These are phyloP conservation scores for Galerina marginata DNA, from an alignment of 768 basidiomycete species.

Conservation along the genomic window DNA sequence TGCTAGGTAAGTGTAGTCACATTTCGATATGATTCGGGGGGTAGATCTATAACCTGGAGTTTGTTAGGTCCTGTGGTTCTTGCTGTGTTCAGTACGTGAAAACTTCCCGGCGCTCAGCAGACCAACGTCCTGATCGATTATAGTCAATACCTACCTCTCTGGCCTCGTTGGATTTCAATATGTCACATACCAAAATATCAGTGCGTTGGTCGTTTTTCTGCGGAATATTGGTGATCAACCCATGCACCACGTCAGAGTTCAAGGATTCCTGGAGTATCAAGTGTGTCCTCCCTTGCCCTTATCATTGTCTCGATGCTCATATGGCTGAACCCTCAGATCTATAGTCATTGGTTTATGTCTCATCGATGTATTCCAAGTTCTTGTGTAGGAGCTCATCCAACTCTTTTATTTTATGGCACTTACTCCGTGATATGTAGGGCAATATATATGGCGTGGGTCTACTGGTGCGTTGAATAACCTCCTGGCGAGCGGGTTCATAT, in stretches of 20 bases:
- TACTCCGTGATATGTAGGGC: constrained; percentile 14
- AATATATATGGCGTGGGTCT: constrained; percentile 32
- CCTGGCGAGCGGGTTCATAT: neutral
- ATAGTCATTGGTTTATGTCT: constrained; percentile 30
- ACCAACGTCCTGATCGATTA: neutral
- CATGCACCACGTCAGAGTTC: constrained; percentile 22
- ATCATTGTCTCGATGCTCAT: neutral
- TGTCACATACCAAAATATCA: constrained; percentile 38
- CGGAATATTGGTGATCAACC: neutral
- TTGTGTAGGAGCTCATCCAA: constrained; percentile 14
- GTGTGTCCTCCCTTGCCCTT: constrained; percentile 17
- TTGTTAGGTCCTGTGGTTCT: constrained; percentile 30
- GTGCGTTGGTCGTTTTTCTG: constrained; percentile 28
- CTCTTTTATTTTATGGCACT: neutral
- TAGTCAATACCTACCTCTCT: constrained; percentile 15
- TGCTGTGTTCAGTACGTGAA: constrained; percentile 27
- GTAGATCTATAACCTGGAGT: neutral
- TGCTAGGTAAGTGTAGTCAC: constrained; percentile 7
- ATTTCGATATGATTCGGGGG: neutral
- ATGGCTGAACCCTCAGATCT: constrained; percentile 19
- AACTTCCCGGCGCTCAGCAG: neutral
- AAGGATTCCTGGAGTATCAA: constrained; percentile 32
- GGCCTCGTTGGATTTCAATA: constrained; percentile 33
- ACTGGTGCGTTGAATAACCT: constrained; percentile 22
- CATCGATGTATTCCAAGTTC: constrained; percentile 36